Conservation (phyloP, 345 rosid species). For the Carallia brachiata region DNA sequence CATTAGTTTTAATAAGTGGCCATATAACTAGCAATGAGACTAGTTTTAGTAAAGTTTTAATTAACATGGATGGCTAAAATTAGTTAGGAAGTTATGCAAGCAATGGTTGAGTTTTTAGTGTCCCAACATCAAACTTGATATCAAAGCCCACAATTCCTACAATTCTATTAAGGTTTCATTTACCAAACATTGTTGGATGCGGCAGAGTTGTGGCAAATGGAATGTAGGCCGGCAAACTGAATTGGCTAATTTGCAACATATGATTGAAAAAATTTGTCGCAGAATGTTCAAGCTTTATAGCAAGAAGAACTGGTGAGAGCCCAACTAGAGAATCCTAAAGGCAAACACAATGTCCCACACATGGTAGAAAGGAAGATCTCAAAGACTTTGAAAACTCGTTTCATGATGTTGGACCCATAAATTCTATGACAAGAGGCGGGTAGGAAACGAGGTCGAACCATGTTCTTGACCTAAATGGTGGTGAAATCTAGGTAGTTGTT, state of each 20-base stretch:
- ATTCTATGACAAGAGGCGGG: not conserved
- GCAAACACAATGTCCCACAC: not conserved
- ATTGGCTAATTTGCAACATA: not conserved
- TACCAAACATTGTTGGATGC: not conserved
- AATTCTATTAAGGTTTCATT: not conserved
- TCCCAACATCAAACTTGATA: too few relatives aligned
- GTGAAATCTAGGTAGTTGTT: not conserved
- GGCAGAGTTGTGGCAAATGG: constrained; percentile 3
- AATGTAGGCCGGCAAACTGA: constrained; percentile 4
- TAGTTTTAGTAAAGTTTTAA: too few relatives aligned
- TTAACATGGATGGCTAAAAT: too few relatives aligned
- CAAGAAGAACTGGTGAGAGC: not conserved
- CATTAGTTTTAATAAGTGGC: too few relatives aligned
- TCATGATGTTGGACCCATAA: not conserved
- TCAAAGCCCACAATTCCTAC: too few relatives aligned
- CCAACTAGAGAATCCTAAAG: not conserved
- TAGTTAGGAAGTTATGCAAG: too few relatives aligned
- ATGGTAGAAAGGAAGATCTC: not conserved
- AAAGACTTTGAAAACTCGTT: not conserved
- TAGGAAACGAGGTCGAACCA: not conserved
- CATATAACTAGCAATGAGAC: too few relatives aligned
- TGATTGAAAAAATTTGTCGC: not conserved
- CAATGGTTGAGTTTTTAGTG: too few relatives aligned
- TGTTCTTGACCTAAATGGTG: not conserved
- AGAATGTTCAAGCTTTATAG: not conserved